Evolutionary conservation across 2,329 filamentous ascomycete genomes (phyloP).

Genomic region (Pseudocercospora vitis): DNA sequence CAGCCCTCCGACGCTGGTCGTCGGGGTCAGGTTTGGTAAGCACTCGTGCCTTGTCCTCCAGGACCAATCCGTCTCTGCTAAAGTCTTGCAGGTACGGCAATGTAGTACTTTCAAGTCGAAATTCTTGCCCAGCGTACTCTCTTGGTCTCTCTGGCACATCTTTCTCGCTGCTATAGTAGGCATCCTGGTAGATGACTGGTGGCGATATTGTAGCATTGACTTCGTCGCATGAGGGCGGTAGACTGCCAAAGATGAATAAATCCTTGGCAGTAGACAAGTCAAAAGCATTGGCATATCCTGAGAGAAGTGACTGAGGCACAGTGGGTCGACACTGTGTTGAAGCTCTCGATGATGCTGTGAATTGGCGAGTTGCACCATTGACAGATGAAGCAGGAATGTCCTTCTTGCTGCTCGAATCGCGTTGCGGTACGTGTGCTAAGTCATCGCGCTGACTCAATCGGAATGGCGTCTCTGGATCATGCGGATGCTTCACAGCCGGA

Average conservation of each 20-base stretch:
- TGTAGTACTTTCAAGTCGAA: constrained; percentile 71
- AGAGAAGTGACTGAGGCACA: background rate
- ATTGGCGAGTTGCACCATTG: background rate
- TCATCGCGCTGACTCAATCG: constrained; percentile 66
- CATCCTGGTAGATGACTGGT: constrained; percentile 75
- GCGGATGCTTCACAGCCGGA: constrained; percentile 73
- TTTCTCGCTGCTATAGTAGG: constrained; percentile 78
- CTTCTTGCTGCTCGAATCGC: constrained; percentile 15
- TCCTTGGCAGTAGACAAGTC: constrained; percentile 16
- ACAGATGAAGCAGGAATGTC: background rate
- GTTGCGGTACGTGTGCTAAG: constrained; percentile 19
- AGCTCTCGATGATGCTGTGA: background rate
- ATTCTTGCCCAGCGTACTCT: constrained; percentile 87
- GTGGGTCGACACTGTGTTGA: background rate
- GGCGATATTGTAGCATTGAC: constrained; percentile 62
- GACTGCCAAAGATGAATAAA: constrained; percentile 39
- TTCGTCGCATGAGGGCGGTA: constrained; percentile 48
- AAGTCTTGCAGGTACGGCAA: constrained; percentile 80
- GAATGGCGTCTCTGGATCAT: constrained; percentile 62
- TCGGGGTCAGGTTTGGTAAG: constrained; percentile 56
- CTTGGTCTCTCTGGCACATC: constrained; percentile 76
- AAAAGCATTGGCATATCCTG: constrained; percentile 31
- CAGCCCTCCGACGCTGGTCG: constrained; percentile 55
- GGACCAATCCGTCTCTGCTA: constrained; percentile 47
- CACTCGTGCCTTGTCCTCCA: constrained; percentile 57